These are phyloP conservation scores for Hsuehochloa calcarea DNA, from an alignment of 176 grass and related monocot species.

Conservation along the genomic window DNA sequence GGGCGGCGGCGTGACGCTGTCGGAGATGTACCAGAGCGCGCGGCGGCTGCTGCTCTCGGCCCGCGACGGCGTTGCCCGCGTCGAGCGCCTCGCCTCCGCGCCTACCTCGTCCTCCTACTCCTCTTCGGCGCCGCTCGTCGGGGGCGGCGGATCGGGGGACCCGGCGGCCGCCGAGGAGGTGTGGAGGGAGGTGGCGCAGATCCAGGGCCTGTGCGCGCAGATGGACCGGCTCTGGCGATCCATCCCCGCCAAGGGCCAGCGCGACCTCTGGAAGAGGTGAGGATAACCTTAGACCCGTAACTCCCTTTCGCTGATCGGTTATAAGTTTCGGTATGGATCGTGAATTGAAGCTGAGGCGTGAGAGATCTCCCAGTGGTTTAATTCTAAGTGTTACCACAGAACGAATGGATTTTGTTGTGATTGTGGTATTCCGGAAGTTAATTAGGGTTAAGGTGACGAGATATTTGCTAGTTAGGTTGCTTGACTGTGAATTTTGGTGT, in stretches of 20 bases:
- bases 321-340: not conserved
- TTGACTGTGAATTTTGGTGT: not conserved
- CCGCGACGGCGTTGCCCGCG: conserved; percentile 59
- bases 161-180: conserved; percentile 45
- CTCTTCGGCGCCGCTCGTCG: conserved; percentile 38
- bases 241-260: conserved; percentile 73
- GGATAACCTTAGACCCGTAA: not conserved
- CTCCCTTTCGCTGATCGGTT: not conserved
- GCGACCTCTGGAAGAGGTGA: conserved; percentile 99
- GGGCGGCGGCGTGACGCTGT: conserved; percentile 60
- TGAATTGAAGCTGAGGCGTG: not conserved
- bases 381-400: not conserved
- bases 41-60: conserved; percentile 67
- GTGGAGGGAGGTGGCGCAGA: conserved; percentile 70
- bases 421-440: not conserved
- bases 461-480: not conserved
- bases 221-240: conserved; percentile 95
- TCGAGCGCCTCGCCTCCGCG: conserved; percentile 68
- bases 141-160: conserved; percentile 36
- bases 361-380: not conserved
- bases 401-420: not conserved
- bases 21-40: conserved; percentile 92
- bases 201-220: conserved; percentile 86
- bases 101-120: conserved; percentile 64
- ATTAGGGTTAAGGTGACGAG: not conserved